Conservation (phyloP, 208 protist species). For the Acanthamoeba sp. region DNA sequence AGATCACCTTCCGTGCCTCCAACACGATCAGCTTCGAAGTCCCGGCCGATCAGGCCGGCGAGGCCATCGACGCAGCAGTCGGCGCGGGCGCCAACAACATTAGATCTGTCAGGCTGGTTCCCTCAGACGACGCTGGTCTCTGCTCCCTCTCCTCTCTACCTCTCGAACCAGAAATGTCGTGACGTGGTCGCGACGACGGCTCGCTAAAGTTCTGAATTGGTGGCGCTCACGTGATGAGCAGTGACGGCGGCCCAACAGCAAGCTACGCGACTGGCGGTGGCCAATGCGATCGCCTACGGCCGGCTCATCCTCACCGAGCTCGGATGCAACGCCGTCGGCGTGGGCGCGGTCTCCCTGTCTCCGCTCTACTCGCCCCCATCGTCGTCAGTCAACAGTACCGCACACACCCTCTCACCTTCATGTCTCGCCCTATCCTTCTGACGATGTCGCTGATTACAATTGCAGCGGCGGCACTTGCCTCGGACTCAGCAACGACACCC, state of each 20-base stretch:
- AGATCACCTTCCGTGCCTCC: conserved; percentile 21
- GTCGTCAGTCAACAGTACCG: neutral
- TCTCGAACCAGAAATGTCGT: no score
- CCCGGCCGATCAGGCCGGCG: neutral
- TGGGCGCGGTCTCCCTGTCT: conserved; percentile 9
- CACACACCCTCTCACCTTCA: neutral
- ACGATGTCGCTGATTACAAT: neutral
- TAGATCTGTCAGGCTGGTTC: conserved; percentile 7
- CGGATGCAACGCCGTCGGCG: conserved; percentile 11
- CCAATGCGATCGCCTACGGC: conserved; percentile 26
- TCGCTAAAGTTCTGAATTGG: no score
- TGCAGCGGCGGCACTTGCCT: neutral
- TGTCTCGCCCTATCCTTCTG: neutral
- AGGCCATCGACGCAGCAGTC: conserved; percentile 44
- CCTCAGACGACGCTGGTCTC: neutral
- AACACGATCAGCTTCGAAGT: conserved; percentile 53
- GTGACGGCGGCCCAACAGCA: neutral
- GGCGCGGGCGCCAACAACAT: conserved; percentile 53
- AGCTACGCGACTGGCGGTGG: neutral
- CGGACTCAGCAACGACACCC: neutral
- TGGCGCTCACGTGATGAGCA: no score
- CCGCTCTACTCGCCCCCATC: neutral
- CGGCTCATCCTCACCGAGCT: neutral
- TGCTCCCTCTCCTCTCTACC: no score
- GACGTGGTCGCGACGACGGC: no score